Percentiles rank a stretch among this genome's conserved stretches.
phyloP scores from a whole-genome alignment of 2,329 filamentous ascomycete species.

The Rosellinia necatrix region DNA sequence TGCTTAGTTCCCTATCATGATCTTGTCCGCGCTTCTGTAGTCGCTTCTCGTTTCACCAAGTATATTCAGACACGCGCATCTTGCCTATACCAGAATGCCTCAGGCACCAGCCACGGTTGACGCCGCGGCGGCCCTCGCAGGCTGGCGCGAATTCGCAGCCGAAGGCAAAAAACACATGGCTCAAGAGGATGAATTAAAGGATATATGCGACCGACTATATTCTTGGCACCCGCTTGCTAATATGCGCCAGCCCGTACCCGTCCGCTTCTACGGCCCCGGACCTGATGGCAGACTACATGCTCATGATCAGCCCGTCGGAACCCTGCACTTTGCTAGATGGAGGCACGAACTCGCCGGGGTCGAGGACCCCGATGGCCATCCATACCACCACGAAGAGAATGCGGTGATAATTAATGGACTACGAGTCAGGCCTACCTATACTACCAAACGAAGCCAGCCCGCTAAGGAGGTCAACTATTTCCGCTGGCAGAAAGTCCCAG shows the following conservation, averaged over 20 bases:
- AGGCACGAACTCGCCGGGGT: slow-evolving; percentile 1
- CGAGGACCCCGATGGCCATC: background rate
- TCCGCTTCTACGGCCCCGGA: slow-evolving; percentile 23
- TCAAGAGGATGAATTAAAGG: background rate
- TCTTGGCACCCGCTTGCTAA: background rate
- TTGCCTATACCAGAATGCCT: background rate
- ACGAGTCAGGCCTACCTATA: slow-evolving; percentile 14
- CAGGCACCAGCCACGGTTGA: background rate
- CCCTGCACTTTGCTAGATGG: slow-evolving; percentile 20
- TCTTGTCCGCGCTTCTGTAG: no score
- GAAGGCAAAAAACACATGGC: background rate
- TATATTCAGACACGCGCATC: no score
- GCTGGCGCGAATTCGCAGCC: slow-evolving; percentile 10
- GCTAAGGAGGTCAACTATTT: slow-evolving; percentile 17
- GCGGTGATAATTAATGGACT: background rate
- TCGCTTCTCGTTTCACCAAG: no score
- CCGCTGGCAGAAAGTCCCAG: slow-evolving; percentile 17
- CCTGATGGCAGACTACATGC: slow-evolving; percentile 9
- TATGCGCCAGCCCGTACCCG: slow-evolving; percentile 1
- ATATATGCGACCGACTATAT: background rate
- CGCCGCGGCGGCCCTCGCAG: background rate
- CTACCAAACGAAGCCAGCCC: background rate
- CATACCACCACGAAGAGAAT: slow-evolving; percentile 9
- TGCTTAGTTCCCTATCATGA: no score
- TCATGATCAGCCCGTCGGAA: slow-evolving; percentile 15